Conservation (phyloP, 768 basidiomycete genomes). For the Tricholomella constricta region DNA sequence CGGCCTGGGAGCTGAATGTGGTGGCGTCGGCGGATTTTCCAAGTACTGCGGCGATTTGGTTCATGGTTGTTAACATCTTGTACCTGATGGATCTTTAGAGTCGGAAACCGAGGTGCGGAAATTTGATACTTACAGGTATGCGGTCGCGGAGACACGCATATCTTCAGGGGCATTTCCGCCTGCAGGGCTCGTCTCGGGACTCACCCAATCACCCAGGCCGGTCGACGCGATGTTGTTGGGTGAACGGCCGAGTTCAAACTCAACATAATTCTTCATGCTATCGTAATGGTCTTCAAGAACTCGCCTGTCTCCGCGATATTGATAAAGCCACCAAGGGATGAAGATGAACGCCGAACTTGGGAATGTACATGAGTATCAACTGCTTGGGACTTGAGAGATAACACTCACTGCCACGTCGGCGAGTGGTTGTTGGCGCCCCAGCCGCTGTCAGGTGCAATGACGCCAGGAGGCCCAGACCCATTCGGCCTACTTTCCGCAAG, state of each 20-base stretch:
- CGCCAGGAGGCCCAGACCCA: slow-evolving; percentile 27
- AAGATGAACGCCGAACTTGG: slow-evolving; percentile 29
- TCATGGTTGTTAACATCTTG: slow-evolving; percentile 30
- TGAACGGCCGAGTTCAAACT: slow-evolving; percentile 29
- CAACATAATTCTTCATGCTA: slow-evolving; percentile 31
- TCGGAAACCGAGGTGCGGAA: not conserved
- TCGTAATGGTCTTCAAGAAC: slow-evolving; percentile 27
- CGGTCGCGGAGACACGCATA: slow-evolving; percentile 28
- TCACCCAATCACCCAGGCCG: slow-evolving; percentile 41
- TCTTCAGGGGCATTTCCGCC: slow-evolving; percentile 34
- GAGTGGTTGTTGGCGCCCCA: slow-evolving; percentile 34
- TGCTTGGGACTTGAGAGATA: not conserved
- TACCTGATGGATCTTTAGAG: slow-evolving; percentile 22
- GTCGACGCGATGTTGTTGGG: slow-evolving; percentile 29
- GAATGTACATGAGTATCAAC: not conserved
- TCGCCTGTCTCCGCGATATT: slow-evolving; percentile 29
- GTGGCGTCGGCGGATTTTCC: slow-evolving; percentile 24
- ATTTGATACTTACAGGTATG: slow-evolving; percentile 25
- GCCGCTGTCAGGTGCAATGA: slow-evolving; percentile 30
- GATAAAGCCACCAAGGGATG: slow-evolving; percentile 32
- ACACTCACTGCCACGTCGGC: slow-evolving; percentile 34
- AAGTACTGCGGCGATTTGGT: slow-evolving; percentile 23
- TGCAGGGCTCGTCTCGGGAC: slow-evolving; percentile 44
- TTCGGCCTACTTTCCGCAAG: slow-evolving; percentile 24
- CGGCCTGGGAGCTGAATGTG: slow-evolving; percentile 25